These are phyloP conservation scores for Endocalyx cinctus DNA, from an alignment of 2,329 filamentous ascomycete species.

Conservation along the genomic window DNA sequence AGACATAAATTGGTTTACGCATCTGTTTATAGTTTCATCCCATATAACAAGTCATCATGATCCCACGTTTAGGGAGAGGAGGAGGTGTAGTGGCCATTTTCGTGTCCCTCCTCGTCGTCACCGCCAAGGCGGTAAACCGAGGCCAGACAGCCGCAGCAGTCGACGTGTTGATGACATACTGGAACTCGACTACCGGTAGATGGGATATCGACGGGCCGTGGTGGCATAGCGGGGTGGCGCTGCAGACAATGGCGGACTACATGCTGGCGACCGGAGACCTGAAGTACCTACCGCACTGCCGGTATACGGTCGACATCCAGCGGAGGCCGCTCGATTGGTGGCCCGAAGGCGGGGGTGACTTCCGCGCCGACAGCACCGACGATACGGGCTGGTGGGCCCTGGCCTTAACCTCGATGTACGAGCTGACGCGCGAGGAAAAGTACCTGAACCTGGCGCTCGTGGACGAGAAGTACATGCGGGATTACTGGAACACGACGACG, in stretches of 20 bases:
- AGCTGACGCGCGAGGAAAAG: slow-evolving; percentile 37
- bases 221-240: slow-evolving; percentile 35
- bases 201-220: slow-evolving; percentile 31
- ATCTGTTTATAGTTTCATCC: no score
- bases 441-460: slow-evolving; percentile 41
- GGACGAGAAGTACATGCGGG: slow-evolving; percentile 44
- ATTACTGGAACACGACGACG: slow-evolving; percentile 36
- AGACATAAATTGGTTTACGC: no score
- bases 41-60: no score
- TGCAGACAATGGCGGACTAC: slow-evolving; percentile 32
- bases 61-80: no score
- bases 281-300: slow-evolving; percentile 25
- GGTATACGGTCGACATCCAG: slow-evolving; percentile 29
- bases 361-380: slow-evolving; percentile 35
- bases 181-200: slow-evolving; percentile 29
- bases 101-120: no score
- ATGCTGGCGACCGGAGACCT: slow-evolving; percentile 25
- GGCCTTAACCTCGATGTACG: slow-evolving; percentile 43
- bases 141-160: no score
- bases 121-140: no score
- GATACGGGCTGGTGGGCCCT: slow-evolving; percentile 51
- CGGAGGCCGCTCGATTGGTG: slow-evolving; percentile 29
- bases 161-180: slow-evolving; percentile 30
- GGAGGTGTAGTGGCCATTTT: no score
- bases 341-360: slow-evolving; percentile 32